Evolutionary conservation across 306 rosid species (phyloP), one percentile per base, ranked within the genome.

Genomic region (Trifolium fragiferum): DNA sequence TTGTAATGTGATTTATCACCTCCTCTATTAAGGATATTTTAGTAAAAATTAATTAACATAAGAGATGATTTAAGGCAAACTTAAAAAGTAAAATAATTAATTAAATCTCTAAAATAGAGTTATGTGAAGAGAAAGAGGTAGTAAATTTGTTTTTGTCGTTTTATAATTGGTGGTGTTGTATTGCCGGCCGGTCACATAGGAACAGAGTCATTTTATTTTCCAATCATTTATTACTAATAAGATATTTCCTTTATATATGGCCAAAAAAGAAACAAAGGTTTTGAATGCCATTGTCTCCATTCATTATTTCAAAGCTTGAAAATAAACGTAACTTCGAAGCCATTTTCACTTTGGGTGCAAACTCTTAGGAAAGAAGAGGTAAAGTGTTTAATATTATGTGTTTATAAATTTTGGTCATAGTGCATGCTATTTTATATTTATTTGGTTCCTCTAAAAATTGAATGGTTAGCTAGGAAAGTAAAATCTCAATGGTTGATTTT

Each of bases 301-400:
- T 41, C 53, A 30, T 55, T 73, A 40, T 30, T 72, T 19, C 33
- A 15, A 54, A 72, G 14, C 32, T 54, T 64, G 62, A 65, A 54
- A 54, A 9, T 54, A 55, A 11, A 57, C 3, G 10, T 55, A 16
- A 33, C 55, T 16, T 55, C 5, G 25, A 65, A 64, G 51, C 43
- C 46, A 5, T 20, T 73, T 73, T n/a, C 75, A 33, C 47, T 72
- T 72, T 20, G 20, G 55, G 35, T 53, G 60, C 74, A 13, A 63
- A 65, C 33, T 55, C 35, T 6, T 9, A 21, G 12, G 9, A 30
- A 44, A 43, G 2, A 66, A 66, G 47, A 79, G 79, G 78, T 79
- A 73, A 64, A 35, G 5, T n/a, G 12, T 68, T 57, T 19, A 21
- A 21, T 58, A 18, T 66, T 61, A 15, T 21, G 0, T 38, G 10